These are phyloP conservation scores for Periglandula ipomoeae DNA, from an alignment of 2,329 filamentous ascomycete genomes.

Conservation along the genomic window DNA sequence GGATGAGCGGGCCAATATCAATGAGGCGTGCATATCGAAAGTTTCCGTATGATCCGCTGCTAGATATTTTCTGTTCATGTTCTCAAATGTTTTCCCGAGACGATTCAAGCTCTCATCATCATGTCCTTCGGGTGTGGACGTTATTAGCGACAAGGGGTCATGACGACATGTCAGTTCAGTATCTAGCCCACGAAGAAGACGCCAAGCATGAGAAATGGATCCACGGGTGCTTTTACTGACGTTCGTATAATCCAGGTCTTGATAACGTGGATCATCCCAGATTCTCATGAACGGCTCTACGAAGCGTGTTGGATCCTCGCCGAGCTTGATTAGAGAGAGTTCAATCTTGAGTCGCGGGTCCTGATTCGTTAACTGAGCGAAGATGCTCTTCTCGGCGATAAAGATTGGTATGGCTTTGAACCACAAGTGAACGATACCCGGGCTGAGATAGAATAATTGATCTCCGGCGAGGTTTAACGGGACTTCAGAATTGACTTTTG, in stretches of 20 bases:
- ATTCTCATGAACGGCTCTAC: slow-evolving; percentile 13
- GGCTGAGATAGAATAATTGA: slow-evolving; percentile 19
- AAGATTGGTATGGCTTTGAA: slow-evolving; percentile 16
- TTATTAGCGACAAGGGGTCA: background rate
- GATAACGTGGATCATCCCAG: slow-evolving; percentile 16
- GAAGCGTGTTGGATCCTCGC: slow-evolving; percentile 11
- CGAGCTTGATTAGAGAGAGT: slow-evolving; percentile 10
- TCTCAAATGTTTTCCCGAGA: too few relatives aligned
- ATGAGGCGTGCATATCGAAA: too few relatives aligned
- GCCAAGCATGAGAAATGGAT: background rate
- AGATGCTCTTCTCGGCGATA: slow-evolving; percentile 11
- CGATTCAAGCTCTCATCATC: background rate
- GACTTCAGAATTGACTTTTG: too few relatives aligned
- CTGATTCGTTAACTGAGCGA: slow-evolving; percentile 6
- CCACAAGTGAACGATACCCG: slow-evolving; percentile 19
- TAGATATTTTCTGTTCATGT: too few relatives aligned
- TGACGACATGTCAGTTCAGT: background rate
- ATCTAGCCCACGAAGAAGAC: background rate
- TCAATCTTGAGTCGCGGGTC: slow-evolving; percentile 1
- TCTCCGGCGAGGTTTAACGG: slow-evolving; percentile 16
- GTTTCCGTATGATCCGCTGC: too few relatives aligned
- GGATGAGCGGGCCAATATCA: slow-evolving; percentile 1
- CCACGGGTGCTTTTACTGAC: background rate
- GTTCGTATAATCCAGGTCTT: background rate
- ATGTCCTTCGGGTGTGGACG: background rate